Evolutionary conservation across 2,329 filamentous ascomycete genomes (phyloP), one percentile per base, ranked within the genome.

Genomic region (Cladosporium cucumerinum): DNA sequence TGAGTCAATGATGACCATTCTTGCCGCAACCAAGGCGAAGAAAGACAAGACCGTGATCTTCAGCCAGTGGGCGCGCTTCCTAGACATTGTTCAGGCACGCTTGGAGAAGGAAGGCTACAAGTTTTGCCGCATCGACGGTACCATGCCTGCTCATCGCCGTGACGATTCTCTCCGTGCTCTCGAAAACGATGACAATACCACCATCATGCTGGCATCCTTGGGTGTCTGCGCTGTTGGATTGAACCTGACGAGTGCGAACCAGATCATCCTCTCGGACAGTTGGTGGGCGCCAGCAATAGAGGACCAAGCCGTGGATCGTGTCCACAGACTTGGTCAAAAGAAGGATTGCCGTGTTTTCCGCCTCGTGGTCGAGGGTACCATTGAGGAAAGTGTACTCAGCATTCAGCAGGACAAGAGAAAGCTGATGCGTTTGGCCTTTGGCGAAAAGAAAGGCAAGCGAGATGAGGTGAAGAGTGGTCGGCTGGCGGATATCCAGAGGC

Each of bases 251-350:
- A 88, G 91, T 0, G 93, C 93, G 0, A 92, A 95, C 71, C 93
- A 93, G 7, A 91, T 96, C 65, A 87, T 97, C 54, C 82, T 97
- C 23, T 86, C 87, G 0, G 93, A 97, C 76, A 90, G 86, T 66
- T 97, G 92, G 93, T 97, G 93, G 90, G 92, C 93, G 1, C 93
- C 93, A 0, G 92, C 92, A 0, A 95, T 97, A 63, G 93, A 97
- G 76, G 92, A 96, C 70, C 93, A 97, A 75, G 93, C 93, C 3
- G 85, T 96, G 2, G 93, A 97, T 74, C 89, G 93, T 5, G 92
- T 97, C 7, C 91, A 97, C 74, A 85, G 93, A 0, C 82, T 97
- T 0, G 93, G 93, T 0, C 93, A 97, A 79, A 93, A 84, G 68
- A 85, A 90, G 43, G 85, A 88, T 66, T 93, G 89, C 0, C 93